These are phyloP conservation scores for Thielaviopsis punctulata DNA, from an alignment of 2,329 filamentous ascomycete species.

Conservation along the genomic window DNA sequence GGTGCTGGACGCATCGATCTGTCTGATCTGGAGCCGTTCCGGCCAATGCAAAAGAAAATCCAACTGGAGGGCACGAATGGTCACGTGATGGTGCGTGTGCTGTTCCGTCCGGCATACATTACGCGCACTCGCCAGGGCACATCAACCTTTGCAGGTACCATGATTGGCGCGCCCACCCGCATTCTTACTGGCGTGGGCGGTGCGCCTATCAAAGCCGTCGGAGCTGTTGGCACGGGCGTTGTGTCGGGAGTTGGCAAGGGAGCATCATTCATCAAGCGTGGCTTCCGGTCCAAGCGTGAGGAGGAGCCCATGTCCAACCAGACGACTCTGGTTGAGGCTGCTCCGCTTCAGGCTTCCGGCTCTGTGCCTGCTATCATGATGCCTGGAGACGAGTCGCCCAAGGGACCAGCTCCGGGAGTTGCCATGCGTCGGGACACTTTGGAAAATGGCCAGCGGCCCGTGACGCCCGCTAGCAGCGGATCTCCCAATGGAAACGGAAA, in stretches of 20 bases:
- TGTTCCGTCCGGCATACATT: slow-evolving; percentile 90
- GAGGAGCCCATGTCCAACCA: slow-evolving; percentile 30
- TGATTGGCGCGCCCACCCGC: slow-evolving; percentile 65
- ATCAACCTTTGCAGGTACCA: slow-evolving; percentile 82
- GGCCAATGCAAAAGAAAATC: slow-evolving; percentile 55
- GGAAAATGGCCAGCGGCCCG: slow-evolving; percentile 10
- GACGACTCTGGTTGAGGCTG: slow-evolving; percentile 23
- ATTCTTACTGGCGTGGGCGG: slow-evolving; percentile 69
- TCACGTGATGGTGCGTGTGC: slow-evolving; percentile 59
- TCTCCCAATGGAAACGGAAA: slow-evolving; percentile 17
- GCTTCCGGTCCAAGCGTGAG: slow-evolving; percentile 58
- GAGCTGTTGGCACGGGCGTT: slow-evolving; percentile 48
- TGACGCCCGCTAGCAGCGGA: slow-evolving; percentile 7
- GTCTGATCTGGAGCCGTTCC: slow-evolving; percentile 69
- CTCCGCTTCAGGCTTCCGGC: neutral
- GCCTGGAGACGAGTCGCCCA: slow-evolving; percentile 11
- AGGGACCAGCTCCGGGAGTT: slow-evolving; percentile 13
- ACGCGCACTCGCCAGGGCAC: slow-evolving; percentile 74
- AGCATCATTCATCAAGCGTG: slow-evolving; percentile 76
- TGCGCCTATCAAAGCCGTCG: slow-evolving; percentile 82
- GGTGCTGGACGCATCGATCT: slow-evolving; percentile 63
- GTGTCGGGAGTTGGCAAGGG: slow-evolving; percentile 52
- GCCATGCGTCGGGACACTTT: slow-evolving; percentile 19
- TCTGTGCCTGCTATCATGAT: slow-evolving; percentile 23
- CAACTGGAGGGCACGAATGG: slow-evolving; percentile 81